Evolutionary conservation across 2,329 filamentous ascomycete species (phyloP).

Genomic region (Pyrenophora tritici-repentis): DNA sequence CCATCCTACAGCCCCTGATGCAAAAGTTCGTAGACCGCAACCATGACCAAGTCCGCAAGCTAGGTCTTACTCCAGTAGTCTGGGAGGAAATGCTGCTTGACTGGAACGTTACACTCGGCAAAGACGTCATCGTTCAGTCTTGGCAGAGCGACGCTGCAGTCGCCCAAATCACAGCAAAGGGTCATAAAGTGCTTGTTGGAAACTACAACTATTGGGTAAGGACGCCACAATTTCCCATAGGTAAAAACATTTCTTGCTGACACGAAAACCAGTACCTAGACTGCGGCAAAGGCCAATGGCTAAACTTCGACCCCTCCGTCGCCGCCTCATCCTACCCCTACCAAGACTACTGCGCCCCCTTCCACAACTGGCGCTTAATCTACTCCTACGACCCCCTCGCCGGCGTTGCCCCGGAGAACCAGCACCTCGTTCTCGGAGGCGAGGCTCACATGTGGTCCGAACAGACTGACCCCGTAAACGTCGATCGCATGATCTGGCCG

Average conservation of each 20-base stretch:
- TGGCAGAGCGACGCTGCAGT: constrained; percentile 73
- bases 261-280: constrained; percentile 75
- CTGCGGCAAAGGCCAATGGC: constrained; percentile 79
- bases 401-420: constrained; percentile 65
- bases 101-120: constrained; percentile 75
- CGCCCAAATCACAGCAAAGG: constrained; percentile 62
- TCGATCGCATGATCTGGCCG: constrained; percentile 81
- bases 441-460: constrained; percentile 82
- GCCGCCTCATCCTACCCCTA: constrained; percentile 68
- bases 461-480: constrained; percentile 72
- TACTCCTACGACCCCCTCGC: constrained; percentile 78
- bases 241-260: too few relatives aligned
- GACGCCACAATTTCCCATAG: too few relatives aligned
- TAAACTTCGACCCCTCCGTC: constrained; percentile 67
- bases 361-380: constrained; percentile 79
- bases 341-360: constrained; percentile 78
- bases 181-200: constrained; percentile 74
- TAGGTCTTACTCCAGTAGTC: constrained; percentile 73
- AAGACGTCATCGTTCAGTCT: constrained; percentile 75
- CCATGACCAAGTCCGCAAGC: constrained; percentile 66
- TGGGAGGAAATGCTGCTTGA: constrained; percentile 86
- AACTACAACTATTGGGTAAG: constrained; percentile 78
- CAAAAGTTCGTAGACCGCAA: constrained; percentile 76
- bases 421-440: constrained; percentile 75
- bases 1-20: constrained; percentile 73